Evolutionary conservation across 306 rosid genomes (phyloP).

Genomic region (Lathyrus aphaca): DNA sequence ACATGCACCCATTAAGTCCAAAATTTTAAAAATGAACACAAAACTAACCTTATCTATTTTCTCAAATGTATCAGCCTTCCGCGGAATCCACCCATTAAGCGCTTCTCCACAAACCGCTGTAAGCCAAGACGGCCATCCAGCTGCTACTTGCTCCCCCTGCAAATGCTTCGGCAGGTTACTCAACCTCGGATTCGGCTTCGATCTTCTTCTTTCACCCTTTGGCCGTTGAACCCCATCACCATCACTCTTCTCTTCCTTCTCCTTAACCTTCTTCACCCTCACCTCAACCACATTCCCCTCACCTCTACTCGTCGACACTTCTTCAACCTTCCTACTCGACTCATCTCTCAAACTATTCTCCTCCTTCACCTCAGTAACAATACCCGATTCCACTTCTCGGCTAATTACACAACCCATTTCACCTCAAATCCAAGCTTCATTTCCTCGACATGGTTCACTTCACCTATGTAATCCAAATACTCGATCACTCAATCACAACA

Average conservation of each 20-base stretch:
- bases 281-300: conserved; percentile 52
- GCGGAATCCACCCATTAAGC: conserved; percentile 83
- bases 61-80: conserved; percentile 91
- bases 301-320: conserved; percentile 48
- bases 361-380: conserved; percentile 60
- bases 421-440: conserved; percentile 64
- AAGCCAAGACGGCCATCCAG: conserved; percentile 96
- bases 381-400: conserved; percentile 68
- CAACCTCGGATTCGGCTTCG: conserved; percentile 75
- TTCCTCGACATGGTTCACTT: conserved; percentile 53
- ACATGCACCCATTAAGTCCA: conserved; percentile 25
- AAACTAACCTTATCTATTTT: conserved; percentile 83
- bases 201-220: conserved; percentile 73
- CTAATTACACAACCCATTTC: conserved; percentile 88
- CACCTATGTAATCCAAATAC: no score
- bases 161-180: conserved; percentile 68
- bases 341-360: conserved; percentile 57
- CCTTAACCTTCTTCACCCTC: conserved; percentile 52
- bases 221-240: conserved; percentile 48
- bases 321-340: conserved; percentile 61
- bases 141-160: conserved; percentile 79
- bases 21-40: conserved; percentile 8
- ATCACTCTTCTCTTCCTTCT: conserved; percentile 55
- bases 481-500: conserved; percentile 37
- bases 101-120: conserved; percentile 91